These are phyloP conservation scores for Pyrus bretschneideri DNA, from an alignment of 306 rosid genomes.

Conservation along the genomic window DNA sequence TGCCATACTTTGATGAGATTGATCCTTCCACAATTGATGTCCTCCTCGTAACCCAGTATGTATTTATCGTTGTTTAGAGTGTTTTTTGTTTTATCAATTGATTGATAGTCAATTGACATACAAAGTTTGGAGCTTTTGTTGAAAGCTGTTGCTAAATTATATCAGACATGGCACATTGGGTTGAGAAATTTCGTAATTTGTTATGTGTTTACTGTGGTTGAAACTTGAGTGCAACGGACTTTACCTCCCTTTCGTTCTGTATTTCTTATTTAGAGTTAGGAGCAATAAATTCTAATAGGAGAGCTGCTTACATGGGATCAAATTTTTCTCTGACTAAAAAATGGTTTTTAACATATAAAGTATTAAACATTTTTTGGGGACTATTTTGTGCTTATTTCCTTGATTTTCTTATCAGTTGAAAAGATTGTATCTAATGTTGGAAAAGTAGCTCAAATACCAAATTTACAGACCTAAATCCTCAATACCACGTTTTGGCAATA, in stretches of 20 bases:
- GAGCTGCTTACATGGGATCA: not conserved
- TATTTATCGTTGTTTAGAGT: not conserved
- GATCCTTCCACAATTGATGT: slow-evolving; percentile 87
- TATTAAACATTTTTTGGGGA: too few species aligned
- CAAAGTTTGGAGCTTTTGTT: not conserved
- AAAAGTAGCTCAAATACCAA: not conserved
- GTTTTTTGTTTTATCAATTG: not conserved
- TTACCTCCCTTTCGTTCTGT: not conserved
- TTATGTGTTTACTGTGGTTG: not conserved
- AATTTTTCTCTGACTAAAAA: not conserved
- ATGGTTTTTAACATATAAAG: not conserved
- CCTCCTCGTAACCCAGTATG: slow-evolving; percentile 85
- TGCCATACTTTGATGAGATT: slow-evolving; percentile 92
- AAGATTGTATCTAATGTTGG: not conserved
- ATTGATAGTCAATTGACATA: not conserved
- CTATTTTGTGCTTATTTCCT: not conserved
- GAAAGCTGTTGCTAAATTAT: not conserved
- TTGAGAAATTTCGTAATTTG: not conserved
- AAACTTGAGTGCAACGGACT: not conserved
- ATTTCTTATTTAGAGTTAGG: not conserved
- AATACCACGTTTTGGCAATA: not conserved
- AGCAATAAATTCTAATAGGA: not conserved
- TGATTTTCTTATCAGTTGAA: not conserved
- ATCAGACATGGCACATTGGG: not conserved
- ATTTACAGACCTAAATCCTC: not conserved